Evolutionary conservation across 495 filamentous ascomycete genomes (phyloP).

Genomic region (Penicillium maclennaniae): DNA sequence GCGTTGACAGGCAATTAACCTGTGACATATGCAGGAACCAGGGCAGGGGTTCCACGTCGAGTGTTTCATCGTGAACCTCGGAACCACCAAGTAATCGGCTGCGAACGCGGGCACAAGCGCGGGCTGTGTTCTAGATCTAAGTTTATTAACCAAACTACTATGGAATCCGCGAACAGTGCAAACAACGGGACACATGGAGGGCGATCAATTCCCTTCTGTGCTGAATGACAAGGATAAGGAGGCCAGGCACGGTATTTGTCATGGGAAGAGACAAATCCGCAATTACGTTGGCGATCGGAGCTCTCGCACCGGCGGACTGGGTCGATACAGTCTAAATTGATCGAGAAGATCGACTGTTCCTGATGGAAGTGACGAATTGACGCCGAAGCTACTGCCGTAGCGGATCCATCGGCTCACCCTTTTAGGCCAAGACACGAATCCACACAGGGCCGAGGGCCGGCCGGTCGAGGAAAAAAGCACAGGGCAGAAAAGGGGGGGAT

Average conservation of each 20-base stretch:
- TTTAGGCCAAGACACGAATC: background rate
- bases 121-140: background rate
- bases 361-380: background rate
- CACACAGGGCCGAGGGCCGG: background rate
- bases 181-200: background rate
- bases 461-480: background rate
- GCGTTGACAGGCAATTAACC: background rate
- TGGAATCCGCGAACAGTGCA: background rate
- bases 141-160: background rate
- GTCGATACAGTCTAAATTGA: conserved; percentile 12
- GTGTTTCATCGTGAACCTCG: background rate
- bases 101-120: background rate
- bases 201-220: conserved; percentile 3
- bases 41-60: background rate
- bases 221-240: background rate
- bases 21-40: background rate
- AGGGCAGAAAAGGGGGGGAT: background rate
- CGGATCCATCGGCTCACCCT: conserved; percentile 11
- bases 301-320: conserved; percentile 6
- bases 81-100: background rate
- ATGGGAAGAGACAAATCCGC: conserved; percentile 1
- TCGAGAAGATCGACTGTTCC: conserved; percentile 15
- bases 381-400: background rate
- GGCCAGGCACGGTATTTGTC: conserved; percentile 14
- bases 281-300: conserved; percentile 10